A percentile compares a stretch with the other conserved stretches of the same genome.
phyloP scores from a whole-genome alignment of 2,329 filamentous ascomycete species.

The Cercospora zeina region DNA sequence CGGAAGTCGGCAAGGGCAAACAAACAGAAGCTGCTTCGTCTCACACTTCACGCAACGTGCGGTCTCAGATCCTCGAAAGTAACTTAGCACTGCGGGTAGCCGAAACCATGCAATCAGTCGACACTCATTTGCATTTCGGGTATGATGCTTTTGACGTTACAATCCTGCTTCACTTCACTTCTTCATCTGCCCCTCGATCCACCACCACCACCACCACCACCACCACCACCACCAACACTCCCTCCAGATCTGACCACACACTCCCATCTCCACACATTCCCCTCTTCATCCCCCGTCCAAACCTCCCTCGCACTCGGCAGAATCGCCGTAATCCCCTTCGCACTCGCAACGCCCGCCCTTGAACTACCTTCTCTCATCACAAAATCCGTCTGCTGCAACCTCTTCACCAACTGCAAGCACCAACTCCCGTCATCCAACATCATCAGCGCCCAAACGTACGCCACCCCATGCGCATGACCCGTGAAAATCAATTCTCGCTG shows the following conservation, averaged over 20 bases:
- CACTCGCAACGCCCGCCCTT: constrained; percentile 35
- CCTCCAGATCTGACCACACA: constrained; percentile 34
- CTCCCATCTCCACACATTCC: constrained; percentile 62
- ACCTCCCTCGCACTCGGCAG: constrained; percentile 77
- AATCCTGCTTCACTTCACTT: neutral
- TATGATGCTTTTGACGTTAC: neutral
- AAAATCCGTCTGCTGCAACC: constrained; percentile 65
- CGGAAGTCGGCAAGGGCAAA: neutral
- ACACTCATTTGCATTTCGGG: neutral
- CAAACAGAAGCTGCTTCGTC: neutral
- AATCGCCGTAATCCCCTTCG: constrained; percentile 79
- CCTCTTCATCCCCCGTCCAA: constrained; percentile 93
- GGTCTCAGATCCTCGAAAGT: too few relatives aligned
- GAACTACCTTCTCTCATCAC: constrained; percentile 67
- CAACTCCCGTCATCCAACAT: constrained; percentile 63
- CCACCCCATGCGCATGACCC: constrained; percentile 78
- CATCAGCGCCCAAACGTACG: constrained; percentile 68
- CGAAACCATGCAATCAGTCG: too few relatives aligned
- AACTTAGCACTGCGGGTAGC: too few relatives aligned
- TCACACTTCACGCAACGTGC: neutral
- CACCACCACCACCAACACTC: constrained; percentile 22
- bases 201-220: constrained; percentile 22
- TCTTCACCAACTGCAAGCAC: constrained; percentile 74
- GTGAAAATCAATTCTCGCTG: constrained; percentile 85
- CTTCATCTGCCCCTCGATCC: constrained; percentile 11